These are phyloP conservation scores for Amaranthus tricolor DNA, from an alignment of 179 eudicot genomes.

Conservation along the genomic window DNA sequence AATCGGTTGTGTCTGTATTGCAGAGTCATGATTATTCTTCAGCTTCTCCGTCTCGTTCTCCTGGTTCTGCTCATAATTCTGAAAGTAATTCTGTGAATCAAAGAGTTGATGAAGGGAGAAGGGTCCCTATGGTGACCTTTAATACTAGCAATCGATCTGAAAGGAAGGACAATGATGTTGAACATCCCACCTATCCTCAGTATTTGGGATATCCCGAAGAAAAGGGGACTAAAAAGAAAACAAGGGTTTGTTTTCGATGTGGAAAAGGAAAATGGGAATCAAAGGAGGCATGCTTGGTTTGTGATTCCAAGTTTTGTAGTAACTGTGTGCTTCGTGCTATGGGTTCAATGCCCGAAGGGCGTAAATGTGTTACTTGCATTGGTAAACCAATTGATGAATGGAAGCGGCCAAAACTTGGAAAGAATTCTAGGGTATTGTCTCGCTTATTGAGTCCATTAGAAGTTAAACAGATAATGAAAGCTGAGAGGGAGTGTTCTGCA, in stretches of 20 bases:
- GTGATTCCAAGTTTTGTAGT: slow-evolving; percentile 66
- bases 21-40: slow-evolving; percentile 67
- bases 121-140: slow-evolving; percentile 79
- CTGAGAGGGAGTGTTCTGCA: slow-evolving; percentile 74
- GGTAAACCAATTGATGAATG: slow-evolving; percentile 70
- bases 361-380: slow-evolving; percentile 80
- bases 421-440: slow-evolving; percentile 58
- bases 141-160: slow-evolving; percentile 57
- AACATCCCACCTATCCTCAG: slow-evolving; percentile 50
- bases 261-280: slow-evolving; percentile 75
- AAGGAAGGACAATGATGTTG: slow-evolving; percentile 42
- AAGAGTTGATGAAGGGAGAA: slow-evolving; percentile 44
- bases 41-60: slow-evolving; percentile 72
- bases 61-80: slow-evolving; percentile 47
- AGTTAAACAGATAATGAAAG: slow-evolving; percentile 86
- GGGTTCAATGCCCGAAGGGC: slow-evolving; percentile 94
- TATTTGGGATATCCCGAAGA: slow-evolving; percentile 57
- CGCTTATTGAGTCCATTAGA: slow-evolving; percentile 67
- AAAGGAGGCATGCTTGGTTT: slow-evolving; percentile 66
- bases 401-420: slow-evolving; percentile 59
- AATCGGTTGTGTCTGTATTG: slow-evolving; percentile 78
- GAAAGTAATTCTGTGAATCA: slow-evolving; percentile 24
- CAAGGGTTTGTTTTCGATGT: slow-evolving; percentile 59
- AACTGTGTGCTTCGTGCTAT: slow-evolving; percentile 79
- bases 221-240: slow-evolving; percentile 57